Evolutionary conservation across 495 filamentous ascomycete species (phyloP).

Genomic region (Aspergillus steynii): DNA sequence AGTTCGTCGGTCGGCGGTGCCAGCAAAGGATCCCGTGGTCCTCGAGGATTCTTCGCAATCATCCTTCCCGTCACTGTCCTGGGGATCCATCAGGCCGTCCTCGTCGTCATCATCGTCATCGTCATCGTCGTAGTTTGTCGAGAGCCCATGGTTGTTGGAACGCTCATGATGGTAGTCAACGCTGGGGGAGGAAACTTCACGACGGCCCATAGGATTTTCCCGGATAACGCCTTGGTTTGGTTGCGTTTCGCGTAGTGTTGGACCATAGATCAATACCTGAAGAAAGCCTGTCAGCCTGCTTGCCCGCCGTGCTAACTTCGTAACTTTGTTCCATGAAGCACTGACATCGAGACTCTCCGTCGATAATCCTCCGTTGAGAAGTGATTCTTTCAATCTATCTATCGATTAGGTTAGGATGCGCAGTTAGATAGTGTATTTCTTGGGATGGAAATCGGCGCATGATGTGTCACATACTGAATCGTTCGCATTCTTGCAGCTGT

Average conservation of each 20-base stretch:
- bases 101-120: conserved; percentile 28
- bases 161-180: not conserved
- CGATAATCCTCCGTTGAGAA: conserved; percentile 63
- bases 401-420: not conserved
- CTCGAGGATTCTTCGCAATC: conserved; percentile 34
- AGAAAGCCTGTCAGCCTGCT: conserved; percentile 18
- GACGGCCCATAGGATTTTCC: conserved; percentile 4
- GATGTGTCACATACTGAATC: conserved; percentile 35
- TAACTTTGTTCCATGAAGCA: not conserved
- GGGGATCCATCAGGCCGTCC: conserved; percentile 30
- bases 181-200: not conserved
- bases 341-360: conserved; percentile 61
- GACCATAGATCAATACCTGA: conserved; percentile 55
- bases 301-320: conserved; percentile 11
- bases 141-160: conserved; percentile 2
- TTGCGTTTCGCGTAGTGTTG: conserved; percentile 16
- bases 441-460: not conserved
- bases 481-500: conserved; percentile 46
- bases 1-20: conserved; percentile 51
- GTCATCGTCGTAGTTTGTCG: conserved; percentile 27
- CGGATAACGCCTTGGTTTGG: conserved; percentile 20
- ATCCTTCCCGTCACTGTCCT: conserved; percentile 39
- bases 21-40: conserved; percentile 16
- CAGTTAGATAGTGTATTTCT: not conserved
- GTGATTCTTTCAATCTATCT: conserved; percentile 64